Evolutionary conservation across 495 filamentous ascomycete genomes (phyloP), one percentile per base, ranked within the genome.

Genomic region (Neurospora terricola): DNA sequence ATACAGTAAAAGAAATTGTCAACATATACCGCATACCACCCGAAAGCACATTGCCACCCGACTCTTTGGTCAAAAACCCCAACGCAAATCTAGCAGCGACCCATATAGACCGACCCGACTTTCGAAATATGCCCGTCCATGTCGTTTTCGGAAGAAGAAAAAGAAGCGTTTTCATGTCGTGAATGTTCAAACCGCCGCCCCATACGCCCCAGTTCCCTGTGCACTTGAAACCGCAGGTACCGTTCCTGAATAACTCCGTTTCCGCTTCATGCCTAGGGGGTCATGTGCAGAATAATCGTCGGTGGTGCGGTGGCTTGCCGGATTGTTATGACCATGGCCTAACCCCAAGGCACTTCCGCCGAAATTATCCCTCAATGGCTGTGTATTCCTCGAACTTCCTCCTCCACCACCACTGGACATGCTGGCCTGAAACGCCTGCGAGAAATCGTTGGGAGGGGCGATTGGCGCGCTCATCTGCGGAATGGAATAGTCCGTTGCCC

Each of bases 381-480:
- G 54, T 16, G 54, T 66, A 36, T 82, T 83, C 75, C 86, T 75
- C 18, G 81, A 74, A 80, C 77, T 78, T 78, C 75, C 81, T 77
- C 75, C 81, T 18, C 80, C 78, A 70, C 72, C 81, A n/a, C 80
- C 78, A 70, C 72, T 78, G 9, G 77, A 74, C 77, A 85, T 83
- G 75, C 80, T 83, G n/a, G 82, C 78, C 38, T 85, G 84, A 70
- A 86, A 79, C n/a, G 83, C 83, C 76, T 85, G 83, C 11, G 81
- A 82, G 72, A 87, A 88, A 59, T 88, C 86, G 70, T 82, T 82
- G 1, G 85, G 82, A 39, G 85, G 84, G 7, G 84, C 83, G 76
- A 88, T 87, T 16, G 86, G 86, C 4, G 86, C 86, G 76, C 84
- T 86, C 81, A 88, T 82, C 76, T 87, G 86, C 5, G 86, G 84